A percentile compares a stretch with the other conserved stretches of the same genome.
phyloP scores from a whole-genome alignment of 148 eudicot species.

The Polygonum aviculare region DNA sequence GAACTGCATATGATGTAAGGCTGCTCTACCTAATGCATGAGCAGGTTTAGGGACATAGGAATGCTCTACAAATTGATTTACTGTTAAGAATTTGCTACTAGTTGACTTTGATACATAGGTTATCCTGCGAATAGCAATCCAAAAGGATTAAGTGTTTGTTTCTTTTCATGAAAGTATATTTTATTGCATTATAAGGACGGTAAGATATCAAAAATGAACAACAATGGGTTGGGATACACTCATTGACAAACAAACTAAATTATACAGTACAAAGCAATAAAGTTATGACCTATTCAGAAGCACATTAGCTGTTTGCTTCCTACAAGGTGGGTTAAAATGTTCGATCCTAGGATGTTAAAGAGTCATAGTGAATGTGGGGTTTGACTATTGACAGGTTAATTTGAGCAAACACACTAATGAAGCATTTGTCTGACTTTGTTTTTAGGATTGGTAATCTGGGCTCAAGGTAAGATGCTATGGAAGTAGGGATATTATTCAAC shows the following conservation, averaged over 20 bases:
- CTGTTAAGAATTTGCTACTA: neutral
- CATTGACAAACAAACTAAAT: too few relatives aligned
- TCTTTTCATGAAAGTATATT: neutral
- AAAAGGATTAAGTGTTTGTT: neutral
- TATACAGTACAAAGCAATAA: neutral
- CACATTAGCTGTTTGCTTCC: neutral
- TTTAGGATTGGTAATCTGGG: neutral
- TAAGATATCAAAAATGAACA: neutral
- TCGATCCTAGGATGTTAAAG: neutral
- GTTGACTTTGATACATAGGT: neutral
- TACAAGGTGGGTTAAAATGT: neutral
- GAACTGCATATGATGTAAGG: neutral
- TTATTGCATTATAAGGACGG: neutral
- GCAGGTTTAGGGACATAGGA: neutral
- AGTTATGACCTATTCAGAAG: neutral
- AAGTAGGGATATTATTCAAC: neutral
- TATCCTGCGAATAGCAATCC: neutral
- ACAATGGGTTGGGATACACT: neutral
- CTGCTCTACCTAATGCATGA: neutral
- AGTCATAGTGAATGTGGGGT: neutral
- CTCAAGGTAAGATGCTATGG: neutral
- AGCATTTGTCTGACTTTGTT: neutral
- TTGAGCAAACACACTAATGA: neutral
- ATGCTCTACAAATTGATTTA: neutral
- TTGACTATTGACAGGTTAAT: neutral